Evolutionary conservation across 148 eudicot species (phyloP).

Genomic region (Silene latifolia): DNA sequence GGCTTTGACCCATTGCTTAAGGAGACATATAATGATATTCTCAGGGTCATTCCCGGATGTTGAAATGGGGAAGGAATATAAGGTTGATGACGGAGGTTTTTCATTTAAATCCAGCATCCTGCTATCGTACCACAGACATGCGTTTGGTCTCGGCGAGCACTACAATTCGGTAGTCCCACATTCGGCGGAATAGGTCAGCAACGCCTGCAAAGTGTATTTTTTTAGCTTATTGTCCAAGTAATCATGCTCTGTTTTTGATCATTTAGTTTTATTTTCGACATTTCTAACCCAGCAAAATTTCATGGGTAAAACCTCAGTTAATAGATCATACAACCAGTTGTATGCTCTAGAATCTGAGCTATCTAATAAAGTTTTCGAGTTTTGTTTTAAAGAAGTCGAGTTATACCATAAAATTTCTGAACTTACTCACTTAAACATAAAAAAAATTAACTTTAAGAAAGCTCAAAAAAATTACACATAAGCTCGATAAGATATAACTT

Average conservation of each 20-base stretch:
- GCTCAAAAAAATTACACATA: no score
- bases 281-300: neutral
- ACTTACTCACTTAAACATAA: no score
- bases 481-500: no score
- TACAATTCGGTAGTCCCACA: neutral
- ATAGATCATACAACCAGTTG: no score
- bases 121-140: constrained; percentile 48
- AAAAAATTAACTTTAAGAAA: no score
- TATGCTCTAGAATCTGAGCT: no score
- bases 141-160: neutral
- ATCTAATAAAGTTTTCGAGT: no score
- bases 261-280: no score
- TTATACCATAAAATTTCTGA: no score
- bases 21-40: constrained; percentile 54
- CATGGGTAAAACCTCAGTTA: neutral
- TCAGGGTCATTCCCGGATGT: constrained; percentile 77
- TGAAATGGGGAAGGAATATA: constrained; percentile 80
- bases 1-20: constrained; percentile 61
- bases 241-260: neutral
- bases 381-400: no score
- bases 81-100: constrained; percentile 27
- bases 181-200: neutral
- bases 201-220: neutral
- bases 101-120: constrained; percentile 37
- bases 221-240: neutral